Base-by-base conservation (phyloP, 306 rosid species). In the Corylus avellana region DNA sequence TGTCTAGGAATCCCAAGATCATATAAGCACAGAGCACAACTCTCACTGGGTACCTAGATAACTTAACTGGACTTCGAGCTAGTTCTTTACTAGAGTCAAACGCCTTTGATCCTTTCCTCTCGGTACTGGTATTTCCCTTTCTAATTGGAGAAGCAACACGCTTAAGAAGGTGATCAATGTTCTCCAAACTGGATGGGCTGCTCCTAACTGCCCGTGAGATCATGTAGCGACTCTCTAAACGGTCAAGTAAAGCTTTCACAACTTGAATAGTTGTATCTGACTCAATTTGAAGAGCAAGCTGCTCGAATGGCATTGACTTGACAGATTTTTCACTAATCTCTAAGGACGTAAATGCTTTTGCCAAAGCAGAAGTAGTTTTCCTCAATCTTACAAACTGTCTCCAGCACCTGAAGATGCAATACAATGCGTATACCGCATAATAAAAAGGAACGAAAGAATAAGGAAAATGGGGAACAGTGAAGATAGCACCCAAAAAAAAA, bases 131-230 rank as follows among this genome's bases (percentile, higher is more conserved):
- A 9, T 46, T 20, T 13, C 75, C 63, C 78, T 81, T 81, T 70
- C 62, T 83, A 72, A 73, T 80, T 32, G 91, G 89, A 4, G 87
- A 54, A 50, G 83, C 86, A 77, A 88, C 87, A 57, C 87, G 79
- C 62, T 79, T 85, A 48, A 85, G 87, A 75, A 88, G 89, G 81
- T 88, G 89, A 71, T 88, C 89, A 13, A 88, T 88, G 85, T 83
- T 85, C 13, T 81, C 85, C 46, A 84, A 64, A 59, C 74, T 78
- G 68, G 88, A 80, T 54, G 77, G 79, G 63, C 63, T 69, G 73
- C 63, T 73, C 20, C 73, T 44, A 81, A 85, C 73, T 29, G 61
- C 84, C 82, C 75, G 64, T 16, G 84, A 77, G 18, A 84, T 82
- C 67, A 73, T 83, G 75, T 81, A 84, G 49, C 83, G 85, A 39